Evolutionary conservation across 2,329 filamentous ascomycete species (phyloP), one percentile per base, ranked within the genome.

Genomic region (Diaporthe destruens): DNA sequence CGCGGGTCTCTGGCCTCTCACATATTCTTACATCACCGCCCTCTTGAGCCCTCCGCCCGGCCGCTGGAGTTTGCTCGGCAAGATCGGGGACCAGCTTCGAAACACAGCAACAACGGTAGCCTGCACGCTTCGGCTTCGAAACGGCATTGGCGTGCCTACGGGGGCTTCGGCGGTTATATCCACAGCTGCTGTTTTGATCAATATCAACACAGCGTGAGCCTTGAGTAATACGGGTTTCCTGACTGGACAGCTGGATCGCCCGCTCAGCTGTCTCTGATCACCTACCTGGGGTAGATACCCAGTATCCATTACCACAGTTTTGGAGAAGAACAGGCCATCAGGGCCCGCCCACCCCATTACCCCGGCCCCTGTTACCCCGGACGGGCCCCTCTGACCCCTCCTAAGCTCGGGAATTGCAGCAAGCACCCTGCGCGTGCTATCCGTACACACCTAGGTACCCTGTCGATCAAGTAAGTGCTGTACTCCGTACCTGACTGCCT

Each of bases 351-450:
- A 32, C 3, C 23, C 53, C 59, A 59, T 16, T 39, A 44, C 36
- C 57, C 69, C 69, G 39, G 56, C 56, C 56, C 61, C n/a, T 56
- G 36, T 44, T 54, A 70, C 47, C 69, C 69, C 71, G 66, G 71
- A 69, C 66, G 51, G 61, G n/a, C 39, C 57, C 25, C 70, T 69
- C 54, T 69, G 56, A 70, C 71, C 71, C 71, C 61, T 56, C 39
- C 53, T 12, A 14, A 68, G 42, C 61, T 39, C 42, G 47, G 61
- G 61, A 39, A 20, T 49, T n/a, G n/a, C n/a, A n/a, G n/a, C n/a
- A n/a, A n/a, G n/a, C 39, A 5, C 29, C 42, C 29, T 29, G 29
- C 29, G 29, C 29, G 29, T 29, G 29, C 29, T 29, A 29, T 29
- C 29, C 29, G 29, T 29, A 29, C 29, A 2, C 5, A 29, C 29